These are phyloP conservation scores for Colletotrichum sp. DNA, from an alignment of 2,329 filamentous ascomycete species.

Conservation along the genomic window DNA sequence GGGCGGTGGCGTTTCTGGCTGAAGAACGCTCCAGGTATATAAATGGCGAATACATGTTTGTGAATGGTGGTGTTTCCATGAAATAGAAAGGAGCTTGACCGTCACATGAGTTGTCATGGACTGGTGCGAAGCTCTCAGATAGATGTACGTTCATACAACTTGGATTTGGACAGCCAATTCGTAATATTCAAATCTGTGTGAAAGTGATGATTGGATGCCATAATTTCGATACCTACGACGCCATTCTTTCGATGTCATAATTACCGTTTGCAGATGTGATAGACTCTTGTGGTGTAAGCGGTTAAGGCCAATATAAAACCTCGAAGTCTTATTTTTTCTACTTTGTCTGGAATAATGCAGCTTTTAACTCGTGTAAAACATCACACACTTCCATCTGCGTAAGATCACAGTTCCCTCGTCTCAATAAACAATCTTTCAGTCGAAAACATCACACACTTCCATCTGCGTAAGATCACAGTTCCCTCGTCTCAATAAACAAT, in stretches of 20 bases:
- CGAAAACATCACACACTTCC: neutral
- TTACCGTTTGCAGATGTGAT: neutral
- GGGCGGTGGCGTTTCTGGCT: slow-evolving; percentile 47
- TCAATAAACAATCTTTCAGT: neutral
- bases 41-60: slow-evolving; percentile 42
- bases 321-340: neutral
- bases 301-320: neutral
- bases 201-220: neutral
- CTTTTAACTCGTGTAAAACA: neutral
- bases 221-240: too few species aligned
- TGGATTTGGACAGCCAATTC: neutral
- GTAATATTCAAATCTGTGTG: neutral
- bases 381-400: neutral
- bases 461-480: neutral
- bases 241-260: neutral
- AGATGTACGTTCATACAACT: neutral
- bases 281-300: neutral
- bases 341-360: neutral
- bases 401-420: neutral
- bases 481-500: neutral
- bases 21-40: slow-evolving; percentile 50
- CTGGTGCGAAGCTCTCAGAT: neutral
- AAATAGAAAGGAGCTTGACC: neutral
- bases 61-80: slow-evolving; percentile 26
- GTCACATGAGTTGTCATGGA: neutral